These are phyloP conservation scores for Metschnikowia arizonensis DNA, from an alignment of 805 yeast genomes.

Conservation along the genomic window DNA sequence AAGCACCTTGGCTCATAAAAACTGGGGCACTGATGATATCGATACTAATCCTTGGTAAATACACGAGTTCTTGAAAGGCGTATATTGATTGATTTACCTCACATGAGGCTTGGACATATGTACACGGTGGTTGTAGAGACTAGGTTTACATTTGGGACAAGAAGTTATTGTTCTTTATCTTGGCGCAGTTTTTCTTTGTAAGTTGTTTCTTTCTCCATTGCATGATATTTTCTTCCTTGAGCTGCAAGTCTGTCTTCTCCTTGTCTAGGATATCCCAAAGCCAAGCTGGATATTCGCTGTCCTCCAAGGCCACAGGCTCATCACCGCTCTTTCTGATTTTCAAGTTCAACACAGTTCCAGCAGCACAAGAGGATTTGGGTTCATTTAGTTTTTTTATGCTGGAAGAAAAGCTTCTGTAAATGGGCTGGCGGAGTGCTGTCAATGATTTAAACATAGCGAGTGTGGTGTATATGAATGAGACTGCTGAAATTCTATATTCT, in stretches of 20 bases:
- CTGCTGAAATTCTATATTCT: neutral
- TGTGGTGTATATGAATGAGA: neutral
- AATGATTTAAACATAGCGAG: conserved; percentile 9
- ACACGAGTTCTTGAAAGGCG: neutral
- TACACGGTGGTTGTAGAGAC: conserved; percentile 11
- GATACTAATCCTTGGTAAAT: conserved; percentile 65
- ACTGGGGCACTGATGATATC: conserved; percentile 47
- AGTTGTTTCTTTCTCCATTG: conserved; percentile 64
- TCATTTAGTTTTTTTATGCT: conserved; percentile 5
- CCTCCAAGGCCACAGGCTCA: conserved; percentile 85
- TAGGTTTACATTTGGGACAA: conserved; percentile 35
- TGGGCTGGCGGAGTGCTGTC: conserved; percentile 8
- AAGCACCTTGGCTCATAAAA: conserved; percentile 45
- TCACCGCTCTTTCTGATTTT: conserved; percentile 75
- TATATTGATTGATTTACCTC: neutral
- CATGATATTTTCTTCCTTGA: conserved; percentile 58
- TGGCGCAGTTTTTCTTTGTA: conserved; percentile 61
- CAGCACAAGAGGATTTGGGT: conserved; percentile 50
- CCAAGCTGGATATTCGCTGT: conserved; percentile 91
- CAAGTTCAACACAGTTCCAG: conserved; percentile 70
- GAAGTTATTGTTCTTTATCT: conserved; percentile 77
- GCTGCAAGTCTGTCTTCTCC: conserved; percentile 51
- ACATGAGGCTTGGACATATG: conserved; percentile 6
- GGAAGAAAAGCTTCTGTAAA: conserved; percentile 12
- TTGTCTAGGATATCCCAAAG: conserved; percentile 80